Evolutionary conservation across 805 yeast species (phyloP).

Genomic region (Brettanomyces nanus): DNA sequence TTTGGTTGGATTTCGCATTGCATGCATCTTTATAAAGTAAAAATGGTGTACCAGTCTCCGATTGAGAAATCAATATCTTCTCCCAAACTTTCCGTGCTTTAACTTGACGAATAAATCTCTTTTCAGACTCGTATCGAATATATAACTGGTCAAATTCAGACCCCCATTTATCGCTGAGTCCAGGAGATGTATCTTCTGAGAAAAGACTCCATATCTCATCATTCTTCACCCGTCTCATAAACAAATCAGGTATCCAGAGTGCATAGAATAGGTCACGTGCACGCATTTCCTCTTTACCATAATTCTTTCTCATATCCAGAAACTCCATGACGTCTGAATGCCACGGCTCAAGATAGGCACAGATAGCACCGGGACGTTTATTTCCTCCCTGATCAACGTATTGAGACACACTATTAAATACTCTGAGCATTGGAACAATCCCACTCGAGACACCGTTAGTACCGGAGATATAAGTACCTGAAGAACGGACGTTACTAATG

Average conservation of each 20-base stretch:
- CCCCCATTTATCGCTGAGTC: slow-evolving; percentile 75
- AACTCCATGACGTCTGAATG: slow-evolving; percentile 87
- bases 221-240: slow-evolving; percentile 81
- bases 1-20: slow-evolving; percentile 80
- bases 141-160: slow-evolving; percentile 72
- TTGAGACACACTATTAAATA: slow-evolving; percentile 90
- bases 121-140: slow-evolving; percentile 62
- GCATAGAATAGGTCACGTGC: slow-evolving; percentile 93
- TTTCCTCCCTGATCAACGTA: slow-evolving; percentile 98
- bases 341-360: slow-evolving; percentile 94
- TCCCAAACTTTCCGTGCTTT: slow-evolving; percentile 90
- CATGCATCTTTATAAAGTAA: slow-evolving; percentile 91
- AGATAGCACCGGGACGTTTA: slow-evolving; percentile 96
- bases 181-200: slow-evolving; percentile 85
- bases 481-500: slow-evolving; percentile 76
- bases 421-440: slow-evolving; percentile 91
- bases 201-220: slow-evolving; percentile 82
- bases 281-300: slow-evolving; percentile 88
- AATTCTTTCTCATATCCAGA: slow-evolving; percentile 81
- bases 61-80: slow-evolving; percentile 82
- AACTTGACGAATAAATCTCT: slow-evolving; percentile 53
- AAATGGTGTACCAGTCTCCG: slow-evolving; percentile 95
- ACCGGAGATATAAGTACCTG: slow-evolving; percentile 84
- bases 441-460: slow-evolving; percentile 93
- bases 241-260: slow-evolving; percentile 89